A percentile compares a stretch with the other conserved stretches of the same genome.
Evolutionary conservation across 2,329 filamentous ascomycete species (phyloP).

Genomic region (Neophaeococcomyces aloes): DNA sequence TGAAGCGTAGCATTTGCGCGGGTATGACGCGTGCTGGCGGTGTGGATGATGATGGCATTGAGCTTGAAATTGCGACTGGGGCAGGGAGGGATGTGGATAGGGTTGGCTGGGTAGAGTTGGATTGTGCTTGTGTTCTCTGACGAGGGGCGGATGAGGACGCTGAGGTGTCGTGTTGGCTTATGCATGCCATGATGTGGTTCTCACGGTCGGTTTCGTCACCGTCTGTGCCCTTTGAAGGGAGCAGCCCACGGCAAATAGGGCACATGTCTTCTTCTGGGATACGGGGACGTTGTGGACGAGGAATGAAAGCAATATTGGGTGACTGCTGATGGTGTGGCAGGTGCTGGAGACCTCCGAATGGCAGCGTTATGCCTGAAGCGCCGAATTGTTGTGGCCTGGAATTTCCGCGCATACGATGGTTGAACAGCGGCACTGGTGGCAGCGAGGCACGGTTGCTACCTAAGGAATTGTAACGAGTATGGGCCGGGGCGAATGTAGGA

Average conservation of each 20-base stretch:
- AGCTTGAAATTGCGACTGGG: constrained; percentile 5
- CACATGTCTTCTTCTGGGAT: constrained; percentile 37
- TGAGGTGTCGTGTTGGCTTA: constrained; percentile 23
- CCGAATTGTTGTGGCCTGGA: too few species aligned
- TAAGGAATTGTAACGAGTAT: constrained; percentile 3
- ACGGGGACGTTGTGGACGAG: constrained; percentile 11
- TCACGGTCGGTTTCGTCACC: constrained; percentile 34
- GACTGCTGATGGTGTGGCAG: constrained; percentile 1
- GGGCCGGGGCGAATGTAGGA: background rate
- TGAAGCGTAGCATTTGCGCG: constrained; percentile 38
- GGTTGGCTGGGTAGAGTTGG: constrained; percentile 9
- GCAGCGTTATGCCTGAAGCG: too few species aligned
- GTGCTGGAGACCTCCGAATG: constrained; percentile 5
- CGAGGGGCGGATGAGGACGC: constrained; percentile 10
- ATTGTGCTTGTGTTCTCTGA: constrained; percentile 7
- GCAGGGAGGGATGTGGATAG: constrained; percentile 10
- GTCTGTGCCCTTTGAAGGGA: constrained; percentile 30
- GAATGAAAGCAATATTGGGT: background rate
- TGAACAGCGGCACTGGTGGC: background rate
- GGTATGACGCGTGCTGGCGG: constrained; percentile 20
- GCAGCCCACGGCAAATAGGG: constrained; percentile 34
- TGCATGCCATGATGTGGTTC: constrained; percentile 36
- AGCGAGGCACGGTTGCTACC: background rate
- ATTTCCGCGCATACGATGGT: background rate
- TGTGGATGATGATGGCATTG: constrained; percentile 7